Base-by-base conservation (phyloP, 169 alveolate species). In the Cyclospora cayetanensis region DNA sequence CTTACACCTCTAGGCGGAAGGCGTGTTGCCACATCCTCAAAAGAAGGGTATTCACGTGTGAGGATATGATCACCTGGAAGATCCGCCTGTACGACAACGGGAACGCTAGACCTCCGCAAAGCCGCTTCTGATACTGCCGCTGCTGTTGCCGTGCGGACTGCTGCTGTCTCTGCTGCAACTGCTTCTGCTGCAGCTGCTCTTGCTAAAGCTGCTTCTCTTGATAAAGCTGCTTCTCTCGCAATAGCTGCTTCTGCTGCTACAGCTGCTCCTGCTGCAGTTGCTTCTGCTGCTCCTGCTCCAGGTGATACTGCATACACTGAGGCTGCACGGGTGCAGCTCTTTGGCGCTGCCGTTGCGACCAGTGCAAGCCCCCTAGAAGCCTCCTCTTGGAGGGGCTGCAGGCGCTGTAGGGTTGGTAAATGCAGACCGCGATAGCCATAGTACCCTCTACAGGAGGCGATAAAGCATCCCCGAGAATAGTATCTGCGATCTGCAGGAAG, bases 101-200 rank as follows among this genome's bases (percentile, higher is more conserved):
- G 60, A 43, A 22, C 25, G 15, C 22, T 35, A 1, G 39, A 25
- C 9, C 65, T 39, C 7, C 39, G 34, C 25, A 41, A 55, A 25
- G 60, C 85, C 42, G 63, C 85, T 74, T 2, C 65, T 74, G 53
- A 53, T 74, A 63, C 63, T 74, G 85, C 85, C 41, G 85, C 85
- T 39, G 27, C 60, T 2, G 37, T 63, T 35, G 65, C 85, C n/a
- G 85, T 63, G 15, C 65, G 65, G 25, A 42, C 85, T 39, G 65
- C 65, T 41, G 85, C 85, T 41, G 35, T 63, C 52, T 29, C 80
- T 11, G 27, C n/a, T 31, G 80, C 80, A 5, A n/a, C 15, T 11
- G 52, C 80, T 31, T 42, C 80, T 15, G n/a, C 15, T 11, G 52
- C 80, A 0, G 29, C 80, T 12, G 80, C 80, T 27, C 20, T 12